A percentile compares a stretch with the other conserved stretches of the same genome.
These are phyloP conservation scores for Flaveria linearis DNA, from an alignment of 129 eudicot genomes.

Conservation along the genomic window DNA sequence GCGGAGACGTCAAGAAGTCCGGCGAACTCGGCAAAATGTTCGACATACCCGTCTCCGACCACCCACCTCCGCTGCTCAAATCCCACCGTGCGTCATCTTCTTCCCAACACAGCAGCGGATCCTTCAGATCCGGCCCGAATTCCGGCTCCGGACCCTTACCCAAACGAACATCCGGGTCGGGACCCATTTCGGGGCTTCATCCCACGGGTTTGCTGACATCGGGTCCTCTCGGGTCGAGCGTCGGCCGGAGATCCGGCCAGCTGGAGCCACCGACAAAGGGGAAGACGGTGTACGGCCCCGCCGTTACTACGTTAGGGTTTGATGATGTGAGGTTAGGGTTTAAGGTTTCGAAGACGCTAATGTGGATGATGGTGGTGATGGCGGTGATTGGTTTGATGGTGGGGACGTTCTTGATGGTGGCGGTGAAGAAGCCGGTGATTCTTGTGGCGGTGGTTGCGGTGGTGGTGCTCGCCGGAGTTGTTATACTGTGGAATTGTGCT, in stretches of 20 bases:
- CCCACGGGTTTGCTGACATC: slow-evolving; percentile 86
- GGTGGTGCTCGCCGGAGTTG: slow-evolving; percentile 33
- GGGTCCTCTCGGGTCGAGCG: slow-evolving; percentile 70
- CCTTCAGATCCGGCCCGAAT: slow-evolving; percentile 45
- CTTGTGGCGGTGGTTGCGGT: slow-evolving; percentile 56
- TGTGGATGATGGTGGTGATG: slow-evolving; percentile 76
- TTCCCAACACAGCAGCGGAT: slow-evolving; percentile 42
- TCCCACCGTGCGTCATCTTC: slow-evolving; percentile 50
- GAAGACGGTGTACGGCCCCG: slow-evolving; percentile 65
- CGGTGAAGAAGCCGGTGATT: slow-evolving; percentile 67
- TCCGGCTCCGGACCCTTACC: slow-evolving; percentile 55
- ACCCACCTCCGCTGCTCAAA: slow-evolving; percentile 42
- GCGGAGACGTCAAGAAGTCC: slow-evolving; percentile 89
- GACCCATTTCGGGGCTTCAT: slow-evolving; percentile 62
- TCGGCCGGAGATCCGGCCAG: slow-evolving; percentile 68
- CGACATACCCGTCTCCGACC: slow-evolving; percentile 49
- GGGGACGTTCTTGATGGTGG: slow-evolving; percentile 71
- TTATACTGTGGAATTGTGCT: slow-evolving; percentile 56
- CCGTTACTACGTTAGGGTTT: slow-evolving; percentile 58
- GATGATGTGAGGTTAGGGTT: slow-evolving; percentile 71
- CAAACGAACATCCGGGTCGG: slow-evolving; percentile 43
- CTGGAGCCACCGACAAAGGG: slow-evolving; percentile 43
- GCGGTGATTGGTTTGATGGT: slow-evolving; percentile 75
- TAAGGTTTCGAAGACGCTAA: slow-evolving; percentile 63
- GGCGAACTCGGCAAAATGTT: slow-evolving; percentile 97